A percentile compares a stretch with the other conserved stretches of the same genome.
Conservation (phyloP, 1,284 basidiomycete genomes). For the Ustilago crameri region DNA sequence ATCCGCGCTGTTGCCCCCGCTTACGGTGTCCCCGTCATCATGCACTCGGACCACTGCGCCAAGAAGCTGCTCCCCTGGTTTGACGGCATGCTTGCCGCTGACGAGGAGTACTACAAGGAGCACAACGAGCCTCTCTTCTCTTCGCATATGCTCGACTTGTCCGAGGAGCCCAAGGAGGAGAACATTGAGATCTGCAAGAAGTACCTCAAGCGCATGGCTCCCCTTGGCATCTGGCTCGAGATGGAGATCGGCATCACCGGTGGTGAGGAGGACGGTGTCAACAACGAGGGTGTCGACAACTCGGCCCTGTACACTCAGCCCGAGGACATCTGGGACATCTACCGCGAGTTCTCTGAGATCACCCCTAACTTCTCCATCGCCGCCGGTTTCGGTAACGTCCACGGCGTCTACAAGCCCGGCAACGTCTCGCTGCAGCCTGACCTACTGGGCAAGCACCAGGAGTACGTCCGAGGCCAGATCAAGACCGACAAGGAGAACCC, state of each 20-base stretch:
- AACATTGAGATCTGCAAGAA: slow-evolving; percentile 94
- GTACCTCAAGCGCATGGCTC: slow-evolving; percentile 95
- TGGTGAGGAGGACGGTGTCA: slow-evolving; percentile 97
- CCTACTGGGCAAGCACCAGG: slow-evolving; percentile 91
- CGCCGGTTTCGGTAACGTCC: slow-evolving; percentile 95
- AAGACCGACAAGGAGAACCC: slow-evolving; percentile 73
- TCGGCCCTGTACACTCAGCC: slow-evolving; percentile 95
- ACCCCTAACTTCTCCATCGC: slow-evolving; percentile 96
- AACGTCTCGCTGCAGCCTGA: slow-evolving; percentile 88
- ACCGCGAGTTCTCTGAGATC: slow-evolving; percentile 83
- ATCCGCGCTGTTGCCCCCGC: slow-evolving; percentile 81
- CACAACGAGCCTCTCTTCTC: slow-evolving; percentile 94
- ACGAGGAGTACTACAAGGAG: slow-evolving; percentile 90
- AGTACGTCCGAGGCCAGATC: slow-evolving; percentile 79
- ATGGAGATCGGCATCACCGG: slow-evolving; percentile 99
- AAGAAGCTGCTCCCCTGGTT: slow-evolving; percentile 99
- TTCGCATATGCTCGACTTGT: slow-evolving; percentile 99
- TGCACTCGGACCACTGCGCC: slow-evolving; percentile 99
- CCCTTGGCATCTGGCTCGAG: slow-evolving; percentile 91
- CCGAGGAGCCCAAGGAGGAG: slow-evolving; percentile 95
- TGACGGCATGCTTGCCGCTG: slow-evolving; percentile 97
- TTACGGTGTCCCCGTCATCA: slow-evolving; percentile 79
- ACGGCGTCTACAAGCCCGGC: slow-evolving; percentile 71
- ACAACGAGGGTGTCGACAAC: slow-evolving; percentile 85
- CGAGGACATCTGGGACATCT: slow-evolving; percentile 88